A percentile compares a stretch with the other conserved stretches of the same genome.
Evolutionary conservation across 2,329 filamentous ascomycete species (phyloP).

Genomic region (Graphilbum fragrans): DNA sequence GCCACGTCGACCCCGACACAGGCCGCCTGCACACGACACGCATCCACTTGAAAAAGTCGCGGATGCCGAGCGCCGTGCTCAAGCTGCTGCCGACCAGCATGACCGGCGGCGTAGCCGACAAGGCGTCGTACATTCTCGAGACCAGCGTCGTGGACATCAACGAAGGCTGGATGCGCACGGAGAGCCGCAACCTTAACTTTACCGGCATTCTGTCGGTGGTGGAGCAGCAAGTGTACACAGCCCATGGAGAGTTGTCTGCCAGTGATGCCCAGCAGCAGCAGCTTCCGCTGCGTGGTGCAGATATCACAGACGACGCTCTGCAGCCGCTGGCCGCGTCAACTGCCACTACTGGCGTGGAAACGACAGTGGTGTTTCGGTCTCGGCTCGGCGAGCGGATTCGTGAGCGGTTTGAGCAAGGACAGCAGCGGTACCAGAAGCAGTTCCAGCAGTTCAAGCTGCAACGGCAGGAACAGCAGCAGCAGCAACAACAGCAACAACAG

Average conservation of each 20-base stretch:
- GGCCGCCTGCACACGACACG: conserved; percentile 68
- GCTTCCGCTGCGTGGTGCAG: not conserved
- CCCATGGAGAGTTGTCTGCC: conserved; percentile 10
- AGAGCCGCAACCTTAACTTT: conserved; percentile 72
- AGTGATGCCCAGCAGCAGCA: not conserved
- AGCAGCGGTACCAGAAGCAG: conserved; percentile 13
- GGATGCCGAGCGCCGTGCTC: conserved; percentile 61
- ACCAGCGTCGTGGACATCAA: conserved; percentile 67
- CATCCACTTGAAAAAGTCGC: conserved; percentile 71
- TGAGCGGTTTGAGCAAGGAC: conserved; percentile 35
- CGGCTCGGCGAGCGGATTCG: conserved; percentile 58
- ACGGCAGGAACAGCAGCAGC: conserved; percentile 20
- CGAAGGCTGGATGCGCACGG: conserved; percentile 72
- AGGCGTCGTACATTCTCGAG: conserved; percentile 71
- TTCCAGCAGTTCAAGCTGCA: conserved; percentile 9
- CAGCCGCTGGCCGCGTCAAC: conserved; percentile 11
- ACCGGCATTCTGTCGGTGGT: conserved; percentile 69
- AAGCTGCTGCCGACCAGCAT: conserved; percentile 62
- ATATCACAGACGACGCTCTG: not conserved
- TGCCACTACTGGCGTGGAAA: conserved; percentile 53
- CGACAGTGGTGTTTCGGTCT: conserved; percentile 62
- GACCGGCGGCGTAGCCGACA: conserved; percentile 53
- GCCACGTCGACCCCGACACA: conserved; percentile 58
- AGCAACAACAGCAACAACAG: conserved; percentile 8
- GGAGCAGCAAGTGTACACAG: conserved; percentile 59